A percentile compares a stretch with the other conserved stretches of the same genome.
Evolutionary conservation across 768 basidiomycete genomes (phyloP).

Genomic region (Daedaleopsis sinensis): DNA sequence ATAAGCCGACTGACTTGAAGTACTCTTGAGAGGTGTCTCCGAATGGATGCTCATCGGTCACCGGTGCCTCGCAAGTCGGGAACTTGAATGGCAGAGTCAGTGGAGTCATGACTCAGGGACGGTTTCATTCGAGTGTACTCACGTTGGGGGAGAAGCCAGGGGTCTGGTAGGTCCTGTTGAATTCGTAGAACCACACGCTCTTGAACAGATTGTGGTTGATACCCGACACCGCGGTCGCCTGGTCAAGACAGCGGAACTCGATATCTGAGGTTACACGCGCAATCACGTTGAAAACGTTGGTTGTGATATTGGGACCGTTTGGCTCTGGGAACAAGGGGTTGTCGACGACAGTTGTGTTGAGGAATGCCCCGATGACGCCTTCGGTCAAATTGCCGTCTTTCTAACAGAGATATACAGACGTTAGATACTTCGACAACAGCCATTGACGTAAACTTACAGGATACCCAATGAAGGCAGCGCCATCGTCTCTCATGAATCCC

Average conservation of each 20-base stretch:
- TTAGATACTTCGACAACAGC: too few relatives aligned
- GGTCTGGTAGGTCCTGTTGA: slow-evolving; percentile 45
- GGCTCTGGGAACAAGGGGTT: slow-evolving; percentile 46
- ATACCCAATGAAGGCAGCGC: slow-evolving; percentile 46
- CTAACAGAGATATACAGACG: slow-evolving; percentile 7
- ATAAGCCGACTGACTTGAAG: slow-evolving; percentile 39
- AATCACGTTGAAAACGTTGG: slow-evolving; percentile 51
- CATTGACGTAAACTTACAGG: slow-evolving; percentile 26
- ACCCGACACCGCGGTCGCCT: slow-evolving; percentile 49
- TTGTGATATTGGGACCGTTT: slow-evolving; percentile 36
- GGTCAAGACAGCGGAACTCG: slow-evolving; percentile 52
- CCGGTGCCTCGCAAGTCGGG: slow-evolving; percentile 47
- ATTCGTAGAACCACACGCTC: slow-evolving; percentile 48
- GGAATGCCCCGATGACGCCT: slow-evolving; percentile 26
- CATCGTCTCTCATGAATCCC: slow-evolving; percentile 56
- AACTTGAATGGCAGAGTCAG: slow-evolving; percentile 12
- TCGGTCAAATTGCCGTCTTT: slow-evolving; percentile 23
- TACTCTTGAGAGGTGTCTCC: slow-evolving; percentile 52
- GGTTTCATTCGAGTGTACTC: background rate
- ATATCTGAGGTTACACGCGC: slow-evolving; percentile 46
- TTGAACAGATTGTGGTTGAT: slow-evolving; percentile 44
- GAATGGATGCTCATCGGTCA: slow-evolving; percentile 42
- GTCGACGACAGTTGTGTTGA: slow-evolving; percentile 20
- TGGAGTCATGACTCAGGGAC: too few relatives aligned
- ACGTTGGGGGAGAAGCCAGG: slow-evolving; percentile 47